Conservation (phyloP, 2,329 filamentous ascomycete species). For the Calycina marina region DNA sequence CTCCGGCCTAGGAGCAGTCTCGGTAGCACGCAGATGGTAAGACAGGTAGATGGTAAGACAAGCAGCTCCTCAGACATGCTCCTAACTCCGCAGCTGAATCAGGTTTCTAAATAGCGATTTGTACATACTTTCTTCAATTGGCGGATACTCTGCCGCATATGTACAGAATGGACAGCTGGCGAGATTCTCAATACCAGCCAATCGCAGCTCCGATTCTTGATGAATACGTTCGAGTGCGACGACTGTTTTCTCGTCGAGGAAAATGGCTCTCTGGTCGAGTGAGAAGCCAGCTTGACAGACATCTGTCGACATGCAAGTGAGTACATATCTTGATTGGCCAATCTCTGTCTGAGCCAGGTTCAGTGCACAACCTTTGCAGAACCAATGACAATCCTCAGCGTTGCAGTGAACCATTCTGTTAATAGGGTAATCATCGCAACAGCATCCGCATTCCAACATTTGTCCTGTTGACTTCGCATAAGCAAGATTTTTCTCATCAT, state of each 20-base stretch:
- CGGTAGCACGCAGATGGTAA: too few relatives aligned
- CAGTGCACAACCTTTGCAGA: conserved; percentile 54
- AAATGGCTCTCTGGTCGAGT: conserved; percentile 28
- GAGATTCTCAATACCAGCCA: conserved; percentile 56
- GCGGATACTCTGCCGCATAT: conserved; percentile 59
- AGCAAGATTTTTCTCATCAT: conserved; percentile 28
- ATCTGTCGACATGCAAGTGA: conserved; percentile 57
- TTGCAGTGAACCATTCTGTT: conserved; percentile 58
- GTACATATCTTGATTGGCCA: conserved; percentile 51
- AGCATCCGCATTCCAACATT: conserved; percentile 57
- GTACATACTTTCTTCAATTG: conserved; percentile 51
- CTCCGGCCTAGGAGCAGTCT: too few relatives aligned
- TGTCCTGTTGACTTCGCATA: conserved; percentile 33
- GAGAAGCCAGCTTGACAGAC: conserved; percentile 50
- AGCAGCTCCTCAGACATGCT: too few relatives aligned
- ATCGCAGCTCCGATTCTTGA: conserved; percentile 52
- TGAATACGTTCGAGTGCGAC: conserved; percentile 56
- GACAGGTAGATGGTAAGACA: too few relatives aligned
- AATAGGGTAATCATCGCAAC: conserved; percentile 49
- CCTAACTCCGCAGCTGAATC: too few relatives aligned
- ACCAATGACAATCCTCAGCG: conserved; percentile 32
- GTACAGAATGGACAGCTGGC: conserved; percentile 71
- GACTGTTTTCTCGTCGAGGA: conserved; percentile 39
- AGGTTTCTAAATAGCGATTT: too few relatives aligned
- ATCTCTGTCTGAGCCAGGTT: conserved; percentile 53